A percentile compares a stretch with the other conserved stretches of the same genome.
These are phyloP conservation scores for Theobroma grandiflorum DNA, from an alignment of 441 rosid genomes.

Conservation along the genomic window DNA sequence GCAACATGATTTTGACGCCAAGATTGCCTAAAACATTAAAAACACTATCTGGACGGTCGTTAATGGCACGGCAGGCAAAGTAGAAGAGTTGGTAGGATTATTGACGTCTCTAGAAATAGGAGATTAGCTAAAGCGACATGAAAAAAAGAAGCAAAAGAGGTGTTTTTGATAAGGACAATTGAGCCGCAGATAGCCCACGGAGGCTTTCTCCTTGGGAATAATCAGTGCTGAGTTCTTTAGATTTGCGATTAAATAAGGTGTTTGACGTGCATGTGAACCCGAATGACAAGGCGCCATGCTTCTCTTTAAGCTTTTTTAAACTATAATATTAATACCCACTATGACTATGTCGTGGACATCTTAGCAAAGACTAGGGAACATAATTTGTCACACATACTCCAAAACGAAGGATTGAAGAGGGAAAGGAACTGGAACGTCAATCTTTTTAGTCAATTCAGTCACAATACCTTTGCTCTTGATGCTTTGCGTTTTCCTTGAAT, in stretches of 20 bases:
- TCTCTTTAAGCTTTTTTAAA: background rate
- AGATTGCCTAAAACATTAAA: too few species aligned
- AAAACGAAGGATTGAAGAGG: background rate
- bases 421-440: background rate
- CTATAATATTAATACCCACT: background rate
- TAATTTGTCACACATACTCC: background rate
- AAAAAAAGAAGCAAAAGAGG: background rate
- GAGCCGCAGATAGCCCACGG: background rate
- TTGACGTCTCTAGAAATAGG: background rate
- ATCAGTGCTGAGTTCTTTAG: background rate
- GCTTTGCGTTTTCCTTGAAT: background rate
- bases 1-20: background rate
- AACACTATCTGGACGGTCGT: background rate
- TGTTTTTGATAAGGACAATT: background rate
- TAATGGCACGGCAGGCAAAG: background rate
- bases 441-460: background rate
- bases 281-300: conserved; percentile 1
- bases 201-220: background rate
- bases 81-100: background rate
- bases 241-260: background rate
- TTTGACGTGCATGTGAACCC: conserved; percentile 17
- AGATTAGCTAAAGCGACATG: background rate
- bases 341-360: background rate
- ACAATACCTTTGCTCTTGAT: background rate
- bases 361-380: background rate